Percentiles rank a stretch among this genome's conserved stretches.
Evolutionary conservation across 2,329 filamentous ascomycete genomes (phyloP).

Genomic region (Aspergillus sp.): DNA sequence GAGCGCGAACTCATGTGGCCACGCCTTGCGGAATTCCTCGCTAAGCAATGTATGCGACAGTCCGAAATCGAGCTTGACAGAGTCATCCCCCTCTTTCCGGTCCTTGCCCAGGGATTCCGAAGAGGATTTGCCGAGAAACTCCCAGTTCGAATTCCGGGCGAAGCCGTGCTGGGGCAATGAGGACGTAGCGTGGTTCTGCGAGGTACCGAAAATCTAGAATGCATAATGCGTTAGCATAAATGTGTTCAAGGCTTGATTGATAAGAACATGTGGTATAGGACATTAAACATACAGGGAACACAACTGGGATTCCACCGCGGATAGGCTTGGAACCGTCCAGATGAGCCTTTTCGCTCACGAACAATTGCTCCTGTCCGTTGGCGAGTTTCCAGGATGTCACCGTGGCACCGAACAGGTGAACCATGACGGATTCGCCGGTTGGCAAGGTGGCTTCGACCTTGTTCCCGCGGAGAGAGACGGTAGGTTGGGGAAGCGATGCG

Average conservation of each 20-base stretch:
- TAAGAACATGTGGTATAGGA: too few species aligned
- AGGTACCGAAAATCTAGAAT: constrained; percentile 70
- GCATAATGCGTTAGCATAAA: not conserved
- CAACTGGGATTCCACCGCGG: constrained; percentile 82
- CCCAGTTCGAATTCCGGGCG: constrained; percentile 82
- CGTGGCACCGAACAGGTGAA: constrained; percentile 87
- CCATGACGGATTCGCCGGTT: constrained; percentile 75
- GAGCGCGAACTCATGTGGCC: constrained; percentile 81
- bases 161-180: constrained; percentile 89
- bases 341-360: constrained; percentile 70
- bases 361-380: constrained; percentile 72
- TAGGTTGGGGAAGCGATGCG: constrained; percentile 66
- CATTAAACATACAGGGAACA: constrained; percentile 68
- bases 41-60: constrained; percentile 67
- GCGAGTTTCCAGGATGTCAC: constrained; percentile 88
- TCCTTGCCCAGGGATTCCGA: constrained; percentile 51
- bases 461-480: constrained; percentile 66
- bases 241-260: too few species aligned
- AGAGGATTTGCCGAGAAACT: constrained; percentile 85
- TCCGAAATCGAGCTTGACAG: constrained; percentile 93
- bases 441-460: constrained; percentile 74
- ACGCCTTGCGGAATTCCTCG: constrained; percentile 61
- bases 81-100: constrained; percentile 49
- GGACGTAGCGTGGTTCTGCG: constrained; percentile 68
- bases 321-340: constrained; percentile 86